These are phyloP conservation scores for Zygnema circumcarinatum DNA, from an alignment of 139 green algal genomes.

Conservation along the genomic window DNA sequence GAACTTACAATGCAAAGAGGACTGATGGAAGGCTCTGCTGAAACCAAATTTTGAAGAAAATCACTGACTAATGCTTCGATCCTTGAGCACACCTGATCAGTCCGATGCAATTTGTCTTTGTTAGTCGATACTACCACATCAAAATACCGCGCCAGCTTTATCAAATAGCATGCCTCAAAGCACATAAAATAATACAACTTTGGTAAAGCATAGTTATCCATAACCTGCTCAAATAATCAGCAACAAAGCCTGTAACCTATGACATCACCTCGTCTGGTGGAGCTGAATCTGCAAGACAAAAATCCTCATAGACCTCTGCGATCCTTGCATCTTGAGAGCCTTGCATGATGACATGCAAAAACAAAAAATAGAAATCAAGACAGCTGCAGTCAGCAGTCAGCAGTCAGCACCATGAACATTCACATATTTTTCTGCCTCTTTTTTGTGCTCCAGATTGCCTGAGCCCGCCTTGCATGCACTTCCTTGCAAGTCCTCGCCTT, in stretches of 20 bases:
- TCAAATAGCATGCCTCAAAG: not conserved
- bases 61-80: not conserved
- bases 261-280: not conserved
- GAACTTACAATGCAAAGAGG: not conserved
- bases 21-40: not conserved
- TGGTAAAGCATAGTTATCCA: not conserved
- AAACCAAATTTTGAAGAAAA: not conserved
- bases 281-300: not conserved
- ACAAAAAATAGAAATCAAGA: too few relatives aligned
- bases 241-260: too few relatives aligned
- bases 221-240: too few relatives aligned
- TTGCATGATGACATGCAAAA: too few relatives aligned
- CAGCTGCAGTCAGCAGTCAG: too few relatives aligned
- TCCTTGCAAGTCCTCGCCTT: too few relatives aligned
- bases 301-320: too few relatives aligned
- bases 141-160: slow-evolving; percentile 11
- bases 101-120: not conserved
- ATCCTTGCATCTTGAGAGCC: too few relatives aligned
- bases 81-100: not conserved
- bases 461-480: too few relatives aligned
- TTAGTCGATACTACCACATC: not conserved
- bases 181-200: not conserved
- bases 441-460: too few relatives aligned
- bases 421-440: too few relatives aligned
- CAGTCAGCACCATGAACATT: too few relatives aligned